These are phyloP conservation scores for Boeremia exigua DNA, from an alignment of 2,329 filamentous ascomycete genomes.

Conservation along the genomic window DNA sequence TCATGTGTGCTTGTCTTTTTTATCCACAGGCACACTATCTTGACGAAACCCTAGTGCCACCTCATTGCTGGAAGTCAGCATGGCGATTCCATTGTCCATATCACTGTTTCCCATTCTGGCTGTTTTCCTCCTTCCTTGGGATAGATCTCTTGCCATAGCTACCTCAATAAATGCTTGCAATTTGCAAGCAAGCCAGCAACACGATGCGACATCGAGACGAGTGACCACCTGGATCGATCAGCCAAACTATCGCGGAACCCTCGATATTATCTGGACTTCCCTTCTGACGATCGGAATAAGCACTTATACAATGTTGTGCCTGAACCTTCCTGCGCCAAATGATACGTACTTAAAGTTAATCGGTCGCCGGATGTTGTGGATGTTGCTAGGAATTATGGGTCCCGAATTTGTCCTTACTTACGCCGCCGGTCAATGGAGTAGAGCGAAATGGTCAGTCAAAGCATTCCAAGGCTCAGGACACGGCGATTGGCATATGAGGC, in stretches of 20 bases:
- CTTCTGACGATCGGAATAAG: constrained; percentile 23
- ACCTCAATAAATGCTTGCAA: constrained; percentile 4
- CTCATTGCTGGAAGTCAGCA: neutral
- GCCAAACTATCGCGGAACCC: constrained; percentile 19
- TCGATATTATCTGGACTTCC: constrained; percentile 26
- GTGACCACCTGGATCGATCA: constrained; percentile 20
- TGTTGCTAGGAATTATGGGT: constrained; percentile 13
- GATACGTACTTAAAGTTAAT: constrained; percentile 11
- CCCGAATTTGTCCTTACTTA: constrained; percentile 19
- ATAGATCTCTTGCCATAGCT: neutral
- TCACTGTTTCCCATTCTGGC: neutral
- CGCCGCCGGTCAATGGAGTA: constrained; percentile 19
- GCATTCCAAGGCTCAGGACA: constrained; percentile 10
- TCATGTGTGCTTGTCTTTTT: neutral
- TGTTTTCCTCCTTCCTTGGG: neutral
- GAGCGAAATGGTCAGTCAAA: constrained; percentile 16
- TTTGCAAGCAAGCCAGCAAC: neutral
- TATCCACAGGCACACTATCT: neutral
- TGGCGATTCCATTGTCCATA: neutral
- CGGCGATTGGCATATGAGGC: constrained; percentile 19
- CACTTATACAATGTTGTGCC: constrained; percentile 21
- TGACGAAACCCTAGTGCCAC: neutral
- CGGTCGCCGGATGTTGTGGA: constrained; percentile 6
- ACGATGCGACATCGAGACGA: neutral
- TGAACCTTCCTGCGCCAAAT: constrained; percentile 15